Conservation (phyloP, 805 yeast species). For the Cyberlindnera euphorbiiphila region DNA sequence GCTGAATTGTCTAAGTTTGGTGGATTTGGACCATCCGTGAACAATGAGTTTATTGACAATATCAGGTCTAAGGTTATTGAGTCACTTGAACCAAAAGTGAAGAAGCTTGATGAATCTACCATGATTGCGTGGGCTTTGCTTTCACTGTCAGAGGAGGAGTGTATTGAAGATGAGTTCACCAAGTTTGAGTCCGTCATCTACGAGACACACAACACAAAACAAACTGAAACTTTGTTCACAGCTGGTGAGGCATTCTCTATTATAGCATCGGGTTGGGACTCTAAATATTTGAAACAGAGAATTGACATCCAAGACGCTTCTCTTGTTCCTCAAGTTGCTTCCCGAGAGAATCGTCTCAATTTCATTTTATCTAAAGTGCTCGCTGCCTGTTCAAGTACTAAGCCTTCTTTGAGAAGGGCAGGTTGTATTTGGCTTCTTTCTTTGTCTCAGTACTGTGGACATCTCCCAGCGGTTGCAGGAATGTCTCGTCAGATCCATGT, state of each 20-base stretch:
- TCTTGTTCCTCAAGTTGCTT: neutral
- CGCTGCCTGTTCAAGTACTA: conserved; percentile 53
- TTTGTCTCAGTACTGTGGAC: conserved; percentile 68
- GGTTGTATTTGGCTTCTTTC: conserved; percentile 86
- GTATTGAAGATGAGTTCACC: conserved; percentile 28
- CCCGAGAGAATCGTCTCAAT: conserved; percentile 15
- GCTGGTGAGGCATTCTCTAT: conserved; percentile 82
- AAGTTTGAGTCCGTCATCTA: conserved; percentile 39
- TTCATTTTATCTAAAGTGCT: conserved; percentile 48
- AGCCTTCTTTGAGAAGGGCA: conserved; percentile 70
- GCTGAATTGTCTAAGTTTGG: conserved; percentile 39
- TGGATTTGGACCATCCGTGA: conserved; percentile 25
- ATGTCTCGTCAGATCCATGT: conserved; percentile 62
- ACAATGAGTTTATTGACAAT: conserved; percentile 17
- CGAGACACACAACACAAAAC: conserved; percentile 61
- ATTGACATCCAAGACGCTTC: conserved; percentile 48
- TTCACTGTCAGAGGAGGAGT: conserved; percentile 34
- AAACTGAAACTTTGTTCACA: conserved; percentile 70
- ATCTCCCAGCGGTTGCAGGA: conserved; percentile 35
- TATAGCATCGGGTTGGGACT: conserved; percentile 71
- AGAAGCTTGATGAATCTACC: conserved; percentile 57
- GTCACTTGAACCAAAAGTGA: conserved; percentile 37
- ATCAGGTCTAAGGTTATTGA: conserved; percentile 28
- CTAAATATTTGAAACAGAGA: conserved; percentile 47
- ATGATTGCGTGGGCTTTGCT: conserved; percentile 53